Evolutionary conservation across 768 basidiomycete species (phyloP).

Genomic region (Chalciporus piperatus): DNA sequence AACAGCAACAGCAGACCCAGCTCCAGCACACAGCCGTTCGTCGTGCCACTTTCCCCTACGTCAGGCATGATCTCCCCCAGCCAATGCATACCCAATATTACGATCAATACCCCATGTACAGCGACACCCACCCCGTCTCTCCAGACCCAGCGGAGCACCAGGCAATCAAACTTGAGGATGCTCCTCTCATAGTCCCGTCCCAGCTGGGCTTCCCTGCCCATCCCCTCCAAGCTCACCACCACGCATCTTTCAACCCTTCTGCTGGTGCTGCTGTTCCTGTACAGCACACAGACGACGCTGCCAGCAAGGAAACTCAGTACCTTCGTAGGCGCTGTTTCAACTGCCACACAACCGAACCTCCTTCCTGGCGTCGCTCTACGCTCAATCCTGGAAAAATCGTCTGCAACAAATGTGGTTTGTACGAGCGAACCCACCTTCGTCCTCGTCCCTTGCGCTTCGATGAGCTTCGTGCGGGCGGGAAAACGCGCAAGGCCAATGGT

Average conservation of each 20-base stretch:
- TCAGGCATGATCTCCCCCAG: conserved; percentile 64
- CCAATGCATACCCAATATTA: conserved; percentile 32
- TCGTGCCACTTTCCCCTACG: conserved; percentile 74
- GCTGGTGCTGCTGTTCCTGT: conserved; percentile 53
- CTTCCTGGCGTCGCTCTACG: conserved; percentile 83
- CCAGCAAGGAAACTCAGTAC: conserved; percentile 88
- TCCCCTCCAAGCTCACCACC: conserved; percentile 33
- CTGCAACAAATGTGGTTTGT: conserved; percentile 91
- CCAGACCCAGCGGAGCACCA: conserved; percentile 23
- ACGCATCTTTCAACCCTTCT: conserved; percentile 41
- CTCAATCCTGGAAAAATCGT: conserved; percentile 91
- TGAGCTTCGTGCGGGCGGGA: conserved; percentile 83
- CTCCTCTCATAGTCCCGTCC: conserved; percentile 56
- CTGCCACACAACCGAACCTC: conserved; percentile 89
- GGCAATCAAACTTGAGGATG: conserved; percentile 68
- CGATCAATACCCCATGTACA: conserved; percentile 36
- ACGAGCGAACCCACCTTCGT: conserved; percentile 84
- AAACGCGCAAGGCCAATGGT: conserved; percentile 55
- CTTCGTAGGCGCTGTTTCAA: conserved; percentile 86
- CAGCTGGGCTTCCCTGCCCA: conserved; percentile 40
- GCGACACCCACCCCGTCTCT: conserved; percentile 36
- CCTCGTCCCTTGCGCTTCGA: conserved; percentile 83
- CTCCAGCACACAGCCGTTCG: conserved; percentile 43
- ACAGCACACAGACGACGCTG: conserved; percentile 88
- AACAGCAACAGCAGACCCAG: conserved; percentile 30